Conservation (phyloP, 768 basidiomycete species). For the Lactarius indigo region DNA sequence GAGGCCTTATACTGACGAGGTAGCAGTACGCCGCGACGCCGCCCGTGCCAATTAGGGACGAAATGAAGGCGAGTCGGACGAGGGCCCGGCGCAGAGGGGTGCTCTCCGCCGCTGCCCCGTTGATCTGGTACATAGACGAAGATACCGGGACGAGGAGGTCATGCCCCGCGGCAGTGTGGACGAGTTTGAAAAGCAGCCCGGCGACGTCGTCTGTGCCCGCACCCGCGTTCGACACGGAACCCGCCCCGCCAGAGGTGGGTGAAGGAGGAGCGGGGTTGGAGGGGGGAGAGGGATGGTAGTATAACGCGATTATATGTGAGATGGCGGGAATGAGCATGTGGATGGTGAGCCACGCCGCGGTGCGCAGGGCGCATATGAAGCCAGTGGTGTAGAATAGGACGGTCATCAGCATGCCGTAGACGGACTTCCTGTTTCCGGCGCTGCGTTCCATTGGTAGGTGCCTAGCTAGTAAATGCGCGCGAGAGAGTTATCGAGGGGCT, state of each 20-base stretch:
- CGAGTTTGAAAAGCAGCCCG: conserved; percentile 5
- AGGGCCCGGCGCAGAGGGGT: not conserved
- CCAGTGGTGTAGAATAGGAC: conserved; percentile 10
- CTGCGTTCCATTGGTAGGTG: not conserved
- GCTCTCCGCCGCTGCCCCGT: not conserved
- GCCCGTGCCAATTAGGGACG: not conserved
- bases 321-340: not conserved
- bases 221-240: not conserved
- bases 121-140: not conserved
- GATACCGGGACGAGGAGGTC: conserved; percentile 2
- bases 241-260: not conserved
- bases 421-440: not conserved
- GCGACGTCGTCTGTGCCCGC: not conserved
- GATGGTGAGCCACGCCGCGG: not conserved
- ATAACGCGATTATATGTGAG: not conserved
- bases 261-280: not conserved
- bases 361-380: not conserved
- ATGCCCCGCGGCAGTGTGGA: conserved; percentile 6
- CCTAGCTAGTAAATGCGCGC: not conserved
- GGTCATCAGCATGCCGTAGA: conserved; percentile 12
- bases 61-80: not conserved
- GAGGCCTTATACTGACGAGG: not conserved
- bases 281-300: not conserved
- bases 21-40: not conserved
- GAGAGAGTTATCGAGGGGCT: not conserved